Base-by-base conservation (phyloP, 768 basidiomycete species). In the Serendipita sp. region DNA sequence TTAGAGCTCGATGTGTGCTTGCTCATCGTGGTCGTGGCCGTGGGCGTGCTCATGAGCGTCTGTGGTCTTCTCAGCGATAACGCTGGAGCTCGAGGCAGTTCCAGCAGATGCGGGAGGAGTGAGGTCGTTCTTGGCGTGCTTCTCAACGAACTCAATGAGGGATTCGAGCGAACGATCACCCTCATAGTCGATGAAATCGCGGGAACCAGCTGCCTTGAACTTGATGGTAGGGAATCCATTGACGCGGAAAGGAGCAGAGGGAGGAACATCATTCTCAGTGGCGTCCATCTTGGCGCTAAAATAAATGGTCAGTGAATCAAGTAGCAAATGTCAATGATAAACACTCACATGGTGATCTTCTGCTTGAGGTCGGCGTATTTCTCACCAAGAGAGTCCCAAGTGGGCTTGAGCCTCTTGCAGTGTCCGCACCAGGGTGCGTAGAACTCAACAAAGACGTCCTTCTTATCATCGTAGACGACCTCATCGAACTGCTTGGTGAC, bases 341-440 rank as follows among this genome's bases (percentile, higher is more conserved):
- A 24, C 3, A 73, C 80, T 60, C 72, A 94, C 92, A 95, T 92
- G 68, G 82, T 67, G 62, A 96, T 68, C 41, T 80, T 81, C 70
- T 92, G 85, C 74, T 86, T 84, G 72, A 84, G 77, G 61, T 77
- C 71, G 50, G 82, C 81, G 74, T 84, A 98, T 70, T 86, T 86
- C 70, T 94, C 88, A 62, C 81, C 96, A 41, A 99, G 82, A 26
- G 78, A 81, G 64, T 97, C 94, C 91, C 92, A 99, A 42, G 76
- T 89, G 13, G 96, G 95, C 72, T 88, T 89, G 68, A 99, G 82
- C 69, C 93, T 91, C 76, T 96, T 96, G 86, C 92, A 94, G 81
- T 93, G 91, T 45, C 89, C 88, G 70, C 89, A 90, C 96, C 96
- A 99, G 56, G 91, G 82, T 53, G 96, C 96, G 69, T 90, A 97